phyloP scores from a whole-genome alignment of 2,329 filamentous ascomycete genomes.

The Fusarium papillatum region DNA sequence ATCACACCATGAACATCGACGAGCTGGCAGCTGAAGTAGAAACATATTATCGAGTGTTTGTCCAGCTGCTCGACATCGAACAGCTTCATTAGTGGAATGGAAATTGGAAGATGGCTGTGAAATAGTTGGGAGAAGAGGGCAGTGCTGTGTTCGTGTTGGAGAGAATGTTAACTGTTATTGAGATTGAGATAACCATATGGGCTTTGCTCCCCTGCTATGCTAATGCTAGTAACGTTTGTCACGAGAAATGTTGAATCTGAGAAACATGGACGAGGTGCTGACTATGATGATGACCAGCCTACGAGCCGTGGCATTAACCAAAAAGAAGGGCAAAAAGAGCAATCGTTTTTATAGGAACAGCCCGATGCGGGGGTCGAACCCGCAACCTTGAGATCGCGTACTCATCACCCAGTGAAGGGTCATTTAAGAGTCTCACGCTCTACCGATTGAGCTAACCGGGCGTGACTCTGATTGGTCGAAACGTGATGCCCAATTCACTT shows the following conservation, averaged over 20 bases:
- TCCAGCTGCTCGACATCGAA: neutral
- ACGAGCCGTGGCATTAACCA: neutral
- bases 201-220: too few relatives aligned
- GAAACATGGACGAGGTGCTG: too few relatives aligned
- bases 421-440: constrained; percentile 74
- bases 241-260: too few relatives aligned
- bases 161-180: neutral
- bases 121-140: neutral
- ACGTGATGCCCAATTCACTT: neutral
- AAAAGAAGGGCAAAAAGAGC: neutral
- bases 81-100: neutral
- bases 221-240: too few relatives aligned
- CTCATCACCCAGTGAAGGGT: constrained; percentile 6
- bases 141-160: neutral
- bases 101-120: neutral
- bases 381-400: constrained; percentile 65
- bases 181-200: too few relatives aligned
- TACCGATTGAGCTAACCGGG: constrained; percentile 56
- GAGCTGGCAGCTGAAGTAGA: neutral
- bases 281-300: too few relatives aligned
- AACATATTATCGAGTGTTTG: neutral
- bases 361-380: constrained; percentile 65
- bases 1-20: neutral
- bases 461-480: constrained; percentile 1
- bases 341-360: constrained; percentile 52